Evolutionary conservation across 345 rosid genomes (phyloP), one percentile per base, ranked within the genome.

Genomic region (Eucalyptus microcorys): DNA sequence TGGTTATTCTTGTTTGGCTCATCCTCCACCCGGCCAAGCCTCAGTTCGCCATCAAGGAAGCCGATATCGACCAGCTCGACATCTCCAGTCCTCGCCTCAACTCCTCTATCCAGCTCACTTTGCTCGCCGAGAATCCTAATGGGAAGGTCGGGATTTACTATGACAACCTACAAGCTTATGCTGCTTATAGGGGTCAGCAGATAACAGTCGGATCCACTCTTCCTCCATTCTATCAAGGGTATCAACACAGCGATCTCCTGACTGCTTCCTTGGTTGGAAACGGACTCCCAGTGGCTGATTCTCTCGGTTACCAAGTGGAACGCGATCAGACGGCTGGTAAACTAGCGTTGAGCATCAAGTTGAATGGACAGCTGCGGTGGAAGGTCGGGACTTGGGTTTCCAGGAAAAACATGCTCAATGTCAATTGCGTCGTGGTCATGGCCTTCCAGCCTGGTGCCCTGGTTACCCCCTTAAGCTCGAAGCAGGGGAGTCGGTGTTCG

Each of bases 331-430:
- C 85, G 2, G 91, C 89, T 1, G 99, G 99, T 49, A 96, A 90
- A 86, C 85, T 96, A 16, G 91, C 90, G 50, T 84, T 96, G 26
- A 94, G 87, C 86, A 40, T 96, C 71, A 97, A 94, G 94, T 90
- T 93, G 87, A 93, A 93, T 30, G 99, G 98, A 30, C 92, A 93
- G 92, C 91, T 96, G 30, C 88, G 98, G 76, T 97, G 99, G 99
- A 96, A 95, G 90, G 94, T 96, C 7, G 98, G 99, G 43, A 94
- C 95, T 76, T 96, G 99, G 97, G 98, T 97, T 88, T 97, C 99
- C 1, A 95, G 97, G 7, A 87, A 93, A 8, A 95, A 96, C 89
- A 91, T 92, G 87, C 91, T 97, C 86, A 92, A 94, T 79, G 96
- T 96, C 8, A 88, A 94, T 45, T 97, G 99, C 91, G 86, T 93